These are phyloP conservation scores for Paxillus involutus DNA, from an alignment of 768 basidiomycete species.

Conservation along the genomic window DNA sequence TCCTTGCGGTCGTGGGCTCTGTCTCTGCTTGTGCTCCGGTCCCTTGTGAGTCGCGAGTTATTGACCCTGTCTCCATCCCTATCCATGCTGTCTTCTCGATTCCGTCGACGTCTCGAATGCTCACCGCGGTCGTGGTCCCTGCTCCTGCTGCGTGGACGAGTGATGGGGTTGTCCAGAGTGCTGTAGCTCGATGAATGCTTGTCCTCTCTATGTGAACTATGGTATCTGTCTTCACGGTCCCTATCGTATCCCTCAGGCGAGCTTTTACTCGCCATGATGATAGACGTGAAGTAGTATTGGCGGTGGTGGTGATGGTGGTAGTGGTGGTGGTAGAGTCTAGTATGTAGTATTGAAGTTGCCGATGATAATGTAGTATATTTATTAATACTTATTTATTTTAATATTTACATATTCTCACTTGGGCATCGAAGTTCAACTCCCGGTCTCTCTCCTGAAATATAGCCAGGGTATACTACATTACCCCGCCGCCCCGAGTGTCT, in stretches of 20 bases:
- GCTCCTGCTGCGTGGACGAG: constrained; percentile 32
- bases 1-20: constrained; percentile 36
- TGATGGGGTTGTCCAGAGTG: constrained; percentile 27
- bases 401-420: no score
- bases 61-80: constrained; percentile 27
- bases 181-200: constrained; percentile 6
- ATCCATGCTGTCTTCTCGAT: constrained; percentile 31
- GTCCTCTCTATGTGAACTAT: constrained; percentile 36
- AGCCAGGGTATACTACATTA: not conserved
- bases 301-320: not conserved
- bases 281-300: not conserved
- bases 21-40: constrained; percentile 18
- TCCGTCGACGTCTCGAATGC: constrained; percentile 28
- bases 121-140: constrained; percentile 27
- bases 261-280: constrained; percentile 42
- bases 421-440: no score
- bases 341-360: no score
- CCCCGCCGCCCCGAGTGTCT: not conserved
- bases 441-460: no score
- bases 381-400: no score
- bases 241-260: constrained; percentile 38
- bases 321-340: no score
- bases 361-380: no score
- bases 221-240: constrained; percentile 30
- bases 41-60: constrained; percentile 27